Evolutionary conservation across 2,329 filamentous ascomycete genomes (phyloP), one percentile per base, ranked within the genome.

Genomic region (Aspergillus niger): DNA sequence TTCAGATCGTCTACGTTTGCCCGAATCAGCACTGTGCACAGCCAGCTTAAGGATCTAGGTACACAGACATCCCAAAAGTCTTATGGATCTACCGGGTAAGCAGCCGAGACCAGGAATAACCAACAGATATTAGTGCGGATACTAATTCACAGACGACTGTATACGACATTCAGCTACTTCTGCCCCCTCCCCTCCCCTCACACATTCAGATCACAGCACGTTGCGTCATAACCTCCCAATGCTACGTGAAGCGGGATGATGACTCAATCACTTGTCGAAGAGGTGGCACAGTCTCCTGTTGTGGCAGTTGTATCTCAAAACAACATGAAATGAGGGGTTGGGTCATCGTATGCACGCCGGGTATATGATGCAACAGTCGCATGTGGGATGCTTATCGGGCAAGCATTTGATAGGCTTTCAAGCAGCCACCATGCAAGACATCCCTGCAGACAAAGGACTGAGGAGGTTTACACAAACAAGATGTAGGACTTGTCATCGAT

Each of bases 401-500:
- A 17, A 11, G 26, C 30, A 8, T 28, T 50, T 30, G 26, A 50
- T 30, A 22, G 41, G 41, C 41, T 22, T 22, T 8, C 17, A 13
- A 22, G n/a, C 47, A 50, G 47, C 26, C 47, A 50, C 47, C 15
- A 50, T 50, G 47, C 47, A 50, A 50, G 47, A n/a, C 26, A 50
- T 50, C n/a, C 47, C 47, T 32, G 47, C 47, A 8, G 28, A 50
- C 11, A 30, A 28, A 5, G n/a, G 10, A 15, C 26, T 26, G 26
- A 22, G 17, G 17, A 22, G 26, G 15, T 17, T n/a, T 50, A n/a
- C 15, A 15, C 32, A 44, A 20, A 6, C 22, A 5, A 13, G 8
- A 24, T 44, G 41, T 44, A 24, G 41, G 10, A 22, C 41, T 22
- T 44, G 41, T 24, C 41, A 44, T 13, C 11, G 24, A 30, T 30